Conservation (phyloP, 805 yeast genomes). For the Cyberlindnera meyerae region DNA sequence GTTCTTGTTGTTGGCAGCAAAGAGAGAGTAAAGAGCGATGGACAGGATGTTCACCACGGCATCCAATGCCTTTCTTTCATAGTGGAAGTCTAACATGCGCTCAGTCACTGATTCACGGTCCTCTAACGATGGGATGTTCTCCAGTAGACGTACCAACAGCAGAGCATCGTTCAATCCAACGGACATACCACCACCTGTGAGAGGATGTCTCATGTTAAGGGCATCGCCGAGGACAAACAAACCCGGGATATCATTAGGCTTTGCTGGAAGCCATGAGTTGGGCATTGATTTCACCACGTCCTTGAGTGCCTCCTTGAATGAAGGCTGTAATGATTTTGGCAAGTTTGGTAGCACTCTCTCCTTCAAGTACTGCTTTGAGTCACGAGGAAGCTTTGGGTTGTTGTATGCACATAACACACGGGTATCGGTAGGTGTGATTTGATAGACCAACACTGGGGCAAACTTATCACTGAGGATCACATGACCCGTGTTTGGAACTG, state of each 20-base stretch:
- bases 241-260: conserved; percentile 66
- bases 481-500: conserved; percentile 77
- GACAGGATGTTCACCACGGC: conserved; percentile 87
- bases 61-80: conserved; percentile 70
- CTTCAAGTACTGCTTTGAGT: conserved; percentile 54
- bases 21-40: conserved; percentile 81
- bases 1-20: conserved; percentile 75
- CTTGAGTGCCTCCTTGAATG: conserved; percentile 61
- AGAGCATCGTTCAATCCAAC: conserved; percentile 89
- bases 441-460: conserved; percentile 86
- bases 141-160: conserved; percentile 59
- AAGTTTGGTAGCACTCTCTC: conserved; percentile 59
- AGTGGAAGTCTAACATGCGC: conserved; percentile 63
- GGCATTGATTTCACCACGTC: conserved; percentile 82
- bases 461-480: conserved; percentile 75
- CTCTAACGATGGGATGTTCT: conserved; percentile 43
- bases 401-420: conserved; percentile 87
- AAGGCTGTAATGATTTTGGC: conserved; percentile 61
- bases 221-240: conserved; percentile 87
- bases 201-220: conserved; percentile 94
- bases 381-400: conserved; percentile 68
- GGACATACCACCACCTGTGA: conserved; percentile 99
- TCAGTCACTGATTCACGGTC: conserved; percentile 54
- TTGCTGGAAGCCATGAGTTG: conserved; percentile 83
- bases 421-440: conserved; percentile 76